These are phyloP conservation scores for Irpex lacteus DNA, from an alignment of 1,284 basidiomycete species.

Conservation along the genomic window DNA sequence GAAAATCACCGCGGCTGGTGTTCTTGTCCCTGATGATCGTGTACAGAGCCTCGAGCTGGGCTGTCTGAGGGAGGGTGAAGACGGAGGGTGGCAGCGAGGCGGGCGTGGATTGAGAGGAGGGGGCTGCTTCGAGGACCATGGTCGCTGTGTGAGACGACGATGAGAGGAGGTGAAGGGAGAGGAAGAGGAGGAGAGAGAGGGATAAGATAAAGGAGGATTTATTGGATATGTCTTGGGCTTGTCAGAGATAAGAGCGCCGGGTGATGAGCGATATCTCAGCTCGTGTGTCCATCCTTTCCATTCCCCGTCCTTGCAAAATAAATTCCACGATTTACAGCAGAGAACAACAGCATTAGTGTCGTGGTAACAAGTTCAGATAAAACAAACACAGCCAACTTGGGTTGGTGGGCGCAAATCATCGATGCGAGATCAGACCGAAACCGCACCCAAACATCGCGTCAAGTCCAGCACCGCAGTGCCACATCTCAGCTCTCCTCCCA, in stretches of 20 bases:
- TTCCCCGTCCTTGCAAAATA: not conserved
- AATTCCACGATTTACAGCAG: not conserved
- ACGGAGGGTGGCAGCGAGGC: conserved; percentile 69
- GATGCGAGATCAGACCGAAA: not conserved
- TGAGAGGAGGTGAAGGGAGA: not conserved
- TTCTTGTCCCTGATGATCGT: conserved; percentile 92
- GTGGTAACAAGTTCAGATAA: too few relatives aligned
- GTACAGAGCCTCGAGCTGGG: conserved; percentile 92
- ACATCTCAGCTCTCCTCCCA: not conserved
- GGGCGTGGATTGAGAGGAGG: conserved; percentile 34
- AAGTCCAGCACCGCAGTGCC: not conserved
- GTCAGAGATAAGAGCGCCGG: not conserved
- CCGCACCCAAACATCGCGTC: not conserved
- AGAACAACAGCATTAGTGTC: too few relatives aligned
- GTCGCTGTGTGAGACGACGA: not conserved
- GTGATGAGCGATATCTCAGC: not conserved
- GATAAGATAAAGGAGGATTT: not conserved
- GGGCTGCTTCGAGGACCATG: conserved; percentile 23
- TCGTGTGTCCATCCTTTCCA: not conserved
- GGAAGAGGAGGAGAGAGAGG: not conserved
- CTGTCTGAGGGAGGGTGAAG: conserved; percentile 83
- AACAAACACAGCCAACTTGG: not conserved
- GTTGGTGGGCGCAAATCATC: not conserved
- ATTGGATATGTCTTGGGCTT: not conserved
- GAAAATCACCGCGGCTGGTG: conserved; percentile 89